Base-by-base conservation (phyloP, 345 rosid genomes). In the Passiflora organensis region DNA sequence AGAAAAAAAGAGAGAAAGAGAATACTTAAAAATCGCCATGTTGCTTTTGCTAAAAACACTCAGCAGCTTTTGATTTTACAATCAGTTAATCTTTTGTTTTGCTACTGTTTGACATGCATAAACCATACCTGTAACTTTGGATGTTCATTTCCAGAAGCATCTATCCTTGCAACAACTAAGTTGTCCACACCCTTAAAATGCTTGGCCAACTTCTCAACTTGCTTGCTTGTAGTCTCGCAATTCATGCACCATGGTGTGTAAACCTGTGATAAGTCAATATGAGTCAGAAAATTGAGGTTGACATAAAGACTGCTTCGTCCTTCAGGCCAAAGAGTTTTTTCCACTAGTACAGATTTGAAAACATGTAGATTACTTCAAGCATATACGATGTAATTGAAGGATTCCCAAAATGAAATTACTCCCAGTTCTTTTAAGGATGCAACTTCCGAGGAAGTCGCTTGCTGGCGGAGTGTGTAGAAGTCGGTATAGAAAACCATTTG, bases 91-190 rank as follows among this genome's bases (percentile, higher is more conserved):
- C 39, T 36, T 36, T 36, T 36, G 39, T 36, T 36, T 6, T 6
- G 6, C 12, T 5, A 6, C 6, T 36, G 12, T 12, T 36, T 19
- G 32, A 48, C 19, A n/a, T 17, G 1, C 43, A 28, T 15, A 43
- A 15, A 43, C 50, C 28, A 32, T 65, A 83, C 97, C 85, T 78
- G 78, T 58, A 91, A 64, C 53, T 85, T 85, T 25, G 81, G 77
- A 75, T 91, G 95, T 66, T 87, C 97, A 70, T 87, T 91, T 32
- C 74, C 70, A 60, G 95, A 85, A 64, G 82, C 96, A 82, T 91
- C 97, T 12, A 91, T 83, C 73, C 78, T 91, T 18, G 86, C 95
- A 56, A 91, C 65, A 51, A 82, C 78, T 34, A 83, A 60, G 68
- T 58, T 77, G 48, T 71, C 81, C 55, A 76, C 53, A 59, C 80